Percentiles rank a stretch among this genome's conserved stretches.
These are phyloP conservation scores for Suhomyces choctaworum DNA, from an alignment of 1,139 yeast species.

Conservation along the genomic window DNA sequence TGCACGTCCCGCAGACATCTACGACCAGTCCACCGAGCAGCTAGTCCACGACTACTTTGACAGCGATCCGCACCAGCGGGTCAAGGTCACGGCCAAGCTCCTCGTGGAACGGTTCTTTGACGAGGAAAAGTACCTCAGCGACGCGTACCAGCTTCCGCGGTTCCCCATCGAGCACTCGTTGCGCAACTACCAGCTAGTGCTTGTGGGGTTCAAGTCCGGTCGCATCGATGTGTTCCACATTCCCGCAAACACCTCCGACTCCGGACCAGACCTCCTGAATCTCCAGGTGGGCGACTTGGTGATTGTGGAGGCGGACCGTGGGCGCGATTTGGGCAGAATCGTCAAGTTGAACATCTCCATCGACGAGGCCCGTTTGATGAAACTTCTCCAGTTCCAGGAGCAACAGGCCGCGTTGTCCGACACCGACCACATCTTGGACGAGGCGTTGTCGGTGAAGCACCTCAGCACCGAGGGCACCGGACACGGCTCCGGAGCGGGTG, in stretches of 20 bases:
- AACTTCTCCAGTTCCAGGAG: constrained; percentile 55
- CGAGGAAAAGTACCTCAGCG: constrained; percentile 30
- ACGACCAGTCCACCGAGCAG: constrained; percentile 15
- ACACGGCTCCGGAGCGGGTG: constrained; percentile 5
- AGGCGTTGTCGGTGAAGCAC: constrained; percentile 28
- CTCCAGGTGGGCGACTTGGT: constrained; percentile 71
- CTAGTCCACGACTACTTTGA: constrained; percentile 40
- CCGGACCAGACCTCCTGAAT: constrained; percentile 16
- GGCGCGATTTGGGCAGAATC: constrained; percentile 84
- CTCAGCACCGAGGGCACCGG: constrained; percentile 16
- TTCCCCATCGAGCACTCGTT: constrained; percentile 41
- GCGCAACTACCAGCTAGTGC: constrained; percentile 43
- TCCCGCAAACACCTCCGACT: constrained; percentile 33
- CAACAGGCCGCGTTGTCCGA: constrained; percentile 53
- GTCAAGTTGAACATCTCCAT: constrained; percentile 64
- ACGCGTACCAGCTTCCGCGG: constrained; percentile 41
- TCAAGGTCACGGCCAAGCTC: constrained; percentile 29
- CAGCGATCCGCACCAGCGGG: constrained; percentile 43
- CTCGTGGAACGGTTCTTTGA: constrained; percentile 18
- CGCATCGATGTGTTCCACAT: constrained; percentile 80
- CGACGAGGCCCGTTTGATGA: constrained; percentile 61
- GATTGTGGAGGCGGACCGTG: constrained; percentile 96
- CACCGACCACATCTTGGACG: constrained; percentile 12
- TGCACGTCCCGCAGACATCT: background rate
- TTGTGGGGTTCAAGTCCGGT: constrained; percentile 86